Conservation (phyloP, 2,329 filamentous ascomycete species). For the Nigrograna mackinnonii region DNA sequence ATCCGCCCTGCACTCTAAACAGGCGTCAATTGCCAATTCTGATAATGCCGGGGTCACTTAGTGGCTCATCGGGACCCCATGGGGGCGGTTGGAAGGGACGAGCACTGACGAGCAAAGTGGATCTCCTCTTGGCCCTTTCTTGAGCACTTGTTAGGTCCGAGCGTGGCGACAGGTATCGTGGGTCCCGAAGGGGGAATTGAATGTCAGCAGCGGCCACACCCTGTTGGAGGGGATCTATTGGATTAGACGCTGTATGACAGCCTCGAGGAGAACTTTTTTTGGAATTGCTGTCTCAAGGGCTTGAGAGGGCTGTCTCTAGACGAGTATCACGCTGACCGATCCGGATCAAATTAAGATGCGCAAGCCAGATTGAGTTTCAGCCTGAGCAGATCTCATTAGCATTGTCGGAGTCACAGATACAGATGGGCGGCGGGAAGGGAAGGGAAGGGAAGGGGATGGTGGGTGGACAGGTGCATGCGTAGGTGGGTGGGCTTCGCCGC, state of each 20-base stretch:
- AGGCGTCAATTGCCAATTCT: slow-evolving; percentile 12
- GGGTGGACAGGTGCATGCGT: no score
- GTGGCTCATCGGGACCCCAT: slow-evolving; percentile 31
- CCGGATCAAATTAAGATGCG: no score
- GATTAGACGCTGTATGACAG: slow-evolving; percentile 28
- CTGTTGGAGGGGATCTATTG: slow-evolving; percentile 10
- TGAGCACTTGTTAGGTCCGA: slow-evolving; percentile 18
- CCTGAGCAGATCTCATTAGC: no score
- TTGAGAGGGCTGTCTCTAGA: no score
- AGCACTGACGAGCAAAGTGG: slow-evolving; percentile 22
- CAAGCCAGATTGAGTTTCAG: no score
- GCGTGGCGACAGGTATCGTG: slow-evolving; percentile 27
- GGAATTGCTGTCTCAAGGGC: no score
- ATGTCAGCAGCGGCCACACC: slow-evolving; percentile 10
- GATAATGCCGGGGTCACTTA: slow-evolving; percentile 20
- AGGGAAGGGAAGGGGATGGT: no score
- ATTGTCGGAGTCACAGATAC: no score
- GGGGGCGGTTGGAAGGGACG: slow-evolving; percentile 39
- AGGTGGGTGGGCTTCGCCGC: no score
- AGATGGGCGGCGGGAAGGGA: no score
- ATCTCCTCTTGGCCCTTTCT: slow-evolving; percentile 27
- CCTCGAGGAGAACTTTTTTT: background rate
- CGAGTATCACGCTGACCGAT: no score
- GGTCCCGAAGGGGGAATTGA: slow-evolving; percentile 13
- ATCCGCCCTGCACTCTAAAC: no score